Base-by-base conservation (phyloP, 805 yeast species). In the Candida ulmi region DNA sequence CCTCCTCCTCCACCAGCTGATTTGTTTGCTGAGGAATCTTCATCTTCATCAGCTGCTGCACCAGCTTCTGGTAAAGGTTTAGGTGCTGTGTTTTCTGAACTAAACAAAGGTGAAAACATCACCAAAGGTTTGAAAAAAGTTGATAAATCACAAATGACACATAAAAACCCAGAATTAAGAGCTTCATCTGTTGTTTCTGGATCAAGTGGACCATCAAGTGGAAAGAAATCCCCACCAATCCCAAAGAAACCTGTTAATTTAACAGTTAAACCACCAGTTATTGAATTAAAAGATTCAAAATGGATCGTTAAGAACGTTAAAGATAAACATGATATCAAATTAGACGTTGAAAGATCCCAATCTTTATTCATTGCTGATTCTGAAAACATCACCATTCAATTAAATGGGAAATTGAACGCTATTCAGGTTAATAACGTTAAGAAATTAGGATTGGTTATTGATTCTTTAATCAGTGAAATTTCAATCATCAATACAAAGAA, bases 1-100 rank as follows among this genome's bases (percentile, higher is more conserved):
- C 97, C 97, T 2, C 95, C 95, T 2, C 95, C 95, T 4, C 95
- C 96, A 9, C 91, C 95, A 21, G 80, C 95, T 9, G 66, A 80
- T 41, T 68, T 83, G 28, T 85, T 78, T 55, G 58, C 48, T 31
- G 78, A 57, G 24, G 6, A 21, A 21, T 7, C 24, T n/a, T n/a
- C 54, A 2, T 53, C 60, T 17, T 40, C 41, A 11, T 36, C 61
- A 11, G 41, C 65, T 0, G 52, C 46, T 11, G 38, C 58, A 6
- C 38, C 58, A 1, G 37, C 59, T 8, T 47, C 57, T 13, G 40
- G 58, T 17, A 68, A 68, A 33, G 93, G 95, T 31, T 76, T 91
- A 68, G 72, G 71, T 50, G 98, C 98, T 2, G 96, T 93, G 12
- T 93, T 93, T 61, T 81, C 86, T n/a, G 95, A 85, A 49, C 69